Conservation (phyloP, 768 basidiomycete species). For the Boletellus ananas region DNA sequence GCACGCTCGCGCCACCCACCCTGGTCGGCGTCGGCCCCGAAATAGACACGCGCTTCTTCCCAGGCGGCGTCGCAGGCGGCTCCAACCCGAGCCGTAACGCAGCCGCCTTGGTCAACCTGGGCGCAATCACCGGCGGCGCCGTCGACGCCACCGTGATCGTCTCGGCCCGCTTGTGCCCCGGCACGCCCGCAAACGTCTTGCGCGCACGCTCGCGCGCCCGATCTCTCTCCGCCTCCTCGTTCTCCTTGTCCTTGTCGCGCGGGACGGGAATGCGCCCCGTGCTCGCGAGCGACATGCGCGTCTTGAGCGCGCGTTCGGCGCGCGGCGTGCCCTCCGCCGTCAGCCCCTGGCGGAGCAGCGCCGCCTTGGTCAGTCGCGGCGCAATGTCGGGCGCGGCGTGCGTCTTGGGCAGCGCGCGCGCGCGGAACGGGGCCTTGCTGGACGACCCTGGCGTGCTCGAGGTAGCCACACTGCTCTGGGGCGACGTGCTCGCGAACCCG, state of each 20-base stretch:
- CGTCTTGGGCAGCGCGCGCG: conserved; percentile 63
- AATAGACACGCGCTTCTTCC: conserved; percentile 36
- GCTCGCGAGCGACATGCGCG: conserved; percentile 34
- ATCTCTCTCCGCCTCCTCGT: conserved; percentile 44
- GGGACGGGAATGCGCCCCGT: conserved; percentile 29
- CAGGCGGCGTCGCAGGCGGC: conserved; percentile 35
- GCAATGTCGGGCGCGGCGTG: conserved; percentile 62
- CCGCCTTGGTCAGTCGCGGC: conserved; percentile 73
- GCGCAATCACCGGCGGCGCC: conserved; percentile 65
- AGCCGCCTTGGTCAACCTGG: conserved; percentile 74
- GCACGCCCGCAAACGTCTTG: conserved; percentile 71
- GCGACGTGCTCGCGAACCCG: conserved; percentile 11
- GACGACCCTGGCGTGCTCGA: conserved; percentile 31
- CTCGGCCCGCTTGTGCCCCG: conserved; percentile 73
- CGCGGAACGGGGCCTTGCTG: conserved; percentile 56
- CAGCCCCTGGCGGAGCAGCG: conserved; percentile 66
- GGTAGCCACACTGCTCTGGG: conserved; percentile 29
- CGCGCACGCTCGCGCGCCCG: conserved; percentile 58
- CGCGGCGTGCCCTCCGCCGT: conserved; percentile 35
- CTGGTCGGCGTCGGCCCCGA: conserved; percentile 16
- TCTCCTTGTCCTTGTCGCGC: conserved; percentile 28
- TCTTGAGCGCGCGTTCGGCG: conserved; percentile 5
- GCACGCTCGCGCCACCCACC: not conserved
- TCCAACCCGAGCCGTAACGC: conserved; percentile 60
- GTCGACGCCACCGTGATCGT: conserved; percentile 73